Conservation (phyloP, 2,329 filamentous ascomycete genomes). For the Tolypocladium tundrense region DNA sequence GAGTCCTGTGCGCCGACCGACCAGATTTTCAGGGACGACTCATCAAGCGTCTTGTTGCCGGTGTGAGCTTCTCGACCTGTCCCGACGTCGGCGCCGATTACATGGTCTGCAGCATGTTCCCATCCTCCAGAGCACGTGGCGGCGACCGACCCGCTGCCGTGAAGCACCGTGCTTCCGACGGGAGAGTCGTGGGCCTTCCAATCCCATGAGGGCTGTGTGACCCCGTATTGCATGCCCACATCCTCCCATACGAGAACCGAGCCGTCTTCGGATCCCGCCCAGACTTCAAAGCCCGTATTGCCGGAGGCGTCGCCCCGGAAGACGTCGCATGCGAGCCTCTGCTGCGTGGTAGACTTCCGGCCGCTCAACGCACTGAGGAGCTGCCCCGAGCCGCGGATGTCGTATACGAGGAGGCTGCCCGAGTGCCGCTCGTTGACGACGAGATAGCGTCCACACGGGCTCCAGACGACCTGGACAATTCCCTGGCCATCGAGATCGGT, state of each 20-base stretch:
- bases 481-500: constrained; percentile 48
- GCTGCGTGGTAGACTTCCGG: constrained; percentile 40
- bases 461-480: constrained; percentile 51
- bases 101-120: constrained; percentile 18
- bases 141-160: constrained; percentile 43
- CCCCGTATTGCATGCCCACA: constrained; percentile 37
- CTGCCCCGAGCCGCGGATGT: constrained; percentile 47
- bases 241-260: constrained; percentile 48
- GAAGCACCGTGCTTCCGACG: constrained; percentile 39
- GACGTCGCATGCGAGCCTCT: constrained; percentile 45
- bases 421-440: constrained; percentile 51
- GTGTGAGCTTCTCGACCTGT: too few relatives aligned
- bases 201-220: constrained; percentile 33
- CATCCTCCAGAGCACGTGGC: constrained; percentile 49
- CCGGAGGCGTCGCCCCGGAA: constrained; percentile 30
- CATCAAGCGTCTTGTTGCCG: constrained; percentile 5
- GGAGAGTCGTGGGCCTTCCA: constrained; percentile 38
- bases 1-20: constrained; percentile 4
- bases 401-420: constrained; percentile 47
- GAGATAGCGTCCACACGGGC: constrained; percentile 52
- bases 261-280: constrained; percentile 48
- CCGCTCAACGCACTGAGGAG: constrained; percentile 45
- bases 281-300: constrained; percentile 45
- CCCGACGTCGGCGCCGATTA: not conserved
- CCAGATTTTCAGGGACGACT: constrained; percentile 13